Evolutionary conservation across 805 yeast species (phyloP).

Genomic region (Wickerhamiella lipophila): DNA sequence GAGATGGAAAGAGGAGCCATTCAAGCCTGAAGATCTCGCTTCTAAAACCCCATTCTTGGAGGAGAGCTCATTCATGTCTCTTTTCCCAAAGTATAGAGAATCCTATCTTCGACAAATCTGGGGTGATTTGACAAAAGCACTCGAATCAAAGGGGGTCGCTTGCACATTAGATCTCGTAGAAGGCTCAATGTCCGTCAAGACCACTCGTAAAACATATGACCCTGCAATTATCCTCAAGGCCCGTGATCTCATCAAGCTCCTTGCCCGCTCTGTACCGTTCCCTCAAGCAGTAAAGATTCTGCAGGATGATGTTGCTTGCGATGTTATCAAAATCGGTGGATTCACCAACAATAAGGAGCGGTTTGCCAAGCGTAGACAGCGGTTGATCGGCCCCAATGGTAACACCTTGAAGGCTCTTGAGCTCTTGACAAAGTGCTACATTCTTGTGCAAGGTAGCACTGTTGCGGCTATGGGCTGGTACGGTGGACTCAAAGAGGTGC

Average conservation of each 20-base stretch:
- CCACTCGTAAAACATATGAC: constrained; percentile 89
- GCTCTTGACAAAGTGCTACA: constrained; percentile 86
- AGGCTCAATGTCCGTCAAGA: constrained; percentile 93
- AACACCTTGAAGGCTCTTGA: constrained; percentile 93
- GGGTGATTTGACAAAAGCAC: constrained; percentile 79
- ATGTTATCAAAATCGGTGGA: constrained; percentile 87
- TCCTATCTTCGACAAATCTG: constrained; percentile 76
- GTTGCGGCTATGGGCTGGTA: constrained; percentile 95
- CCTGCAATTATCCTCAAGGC: constrained; percentile 91
- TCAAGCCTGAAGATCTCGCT: constrained; percentile 76
- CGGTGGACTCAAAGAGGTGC: constrained; percentile 79
- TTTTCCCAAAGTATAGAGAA: constrained; percentile 95
- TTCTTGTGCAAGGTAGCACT: constrained; percentile 93
- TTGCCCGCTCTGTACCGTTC: constrained; percentile 92
- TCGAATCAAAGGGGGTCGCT: constrained; percentile 59
- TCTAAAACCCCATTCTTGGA: constrained; percentile 87
- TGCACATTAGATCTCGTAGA: constrained; percentile 84
- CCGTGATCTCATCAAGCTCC: constrained; percentile 80
- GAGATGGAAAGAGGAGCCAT: constrained; percentile 44
- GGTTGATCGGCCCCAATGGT: constrained; percentile 93
- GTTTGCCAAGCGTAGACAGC: constrained; percentile 88
- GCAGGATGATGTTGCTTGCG: constrained; percentile 89
- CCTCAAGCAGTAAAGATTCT: constrained; percentile 90
- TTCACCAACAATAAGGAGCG: constrained; percentile 83
- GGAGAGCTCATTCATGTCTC: constrained; percentile 86